Conservation (phyloP, 2,329 filamentous ascomycete species). For the Neurospora sp. region DNA sequence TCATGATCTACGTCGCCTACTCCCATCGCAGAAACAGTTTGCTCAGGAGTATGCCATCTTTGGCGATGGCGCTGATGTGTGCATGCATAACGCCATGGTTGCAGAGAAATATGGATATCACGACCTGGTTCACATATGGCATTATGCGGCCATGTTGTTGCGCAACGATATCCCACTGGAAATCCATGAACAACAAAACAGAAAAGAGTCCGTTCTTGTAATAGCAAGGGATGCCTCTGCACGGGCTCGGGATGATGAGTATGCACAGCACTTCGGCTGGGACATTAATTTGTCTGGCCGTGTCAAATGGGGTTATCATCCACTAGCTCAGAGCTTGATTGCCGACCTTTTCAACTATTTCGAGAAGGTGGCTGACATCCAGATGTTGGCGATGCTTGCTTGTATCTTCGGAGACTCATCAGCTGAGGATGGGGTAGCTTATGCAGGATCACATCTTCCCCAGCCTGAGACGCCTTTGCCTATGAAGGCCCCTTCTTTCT, state of each 20-base stretch:
- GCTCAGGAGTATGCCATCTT: slow-evolving; percentile 77
- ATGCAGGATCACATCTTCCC: slow-evolving; percentile 45
- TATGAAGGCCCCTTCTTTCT: slow-evolving; percentile 57
- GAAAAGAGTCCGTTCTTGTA: slow-evolving; percentile 53
- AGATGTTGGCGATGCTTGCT: slow-evolving; percentile 64
- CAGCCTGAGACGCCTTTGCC: slow-evolving; percentile 53
- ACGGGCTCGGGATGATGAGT: slow-evolving; percentile 22
- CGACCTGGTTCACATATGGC: slow-evolving; percentile 77
- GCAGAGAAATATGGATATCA: slow-evolving; percentile 60
- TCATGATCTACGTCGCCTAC: slow-evolving; percentile 55
- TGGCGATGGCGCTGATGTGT: slow-evolving; percentile 72
- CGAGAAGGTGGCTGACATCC: slow-evolving; percentile 51
- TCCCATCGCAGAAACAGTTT: slow-evolving; percentile 72
- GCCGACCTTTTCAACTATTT: slow-evolving; percentile 54
- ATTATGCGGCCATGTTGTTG: slow-evolving; percentile 66
- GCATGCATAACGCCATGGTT: slow-evolving; percentile 71
- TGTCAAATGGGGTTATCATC: slow-evolving; percentile 60
- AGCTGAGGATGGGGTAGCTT: slow-evolving; percentile 44
- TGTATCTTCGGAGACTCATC: slow-evolving; percentile 58
- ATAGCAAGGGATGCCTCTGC: slow-evolving; percentile 55
- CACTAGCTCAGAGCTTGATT: slow-evolving; percentile 52
- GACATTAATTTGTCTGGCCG: slow-evolving; percentile 38
- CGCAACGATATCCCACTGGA: slow-evolving; percentile 66
- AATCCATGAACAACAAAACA: slow-evolving; percentile 41
- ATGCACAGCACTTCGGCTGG: slow-evolving; percentile 1